Base-by-base conservation (phyloP, 345 rosid species). In the Aquilaria malaccensis region DNA sequence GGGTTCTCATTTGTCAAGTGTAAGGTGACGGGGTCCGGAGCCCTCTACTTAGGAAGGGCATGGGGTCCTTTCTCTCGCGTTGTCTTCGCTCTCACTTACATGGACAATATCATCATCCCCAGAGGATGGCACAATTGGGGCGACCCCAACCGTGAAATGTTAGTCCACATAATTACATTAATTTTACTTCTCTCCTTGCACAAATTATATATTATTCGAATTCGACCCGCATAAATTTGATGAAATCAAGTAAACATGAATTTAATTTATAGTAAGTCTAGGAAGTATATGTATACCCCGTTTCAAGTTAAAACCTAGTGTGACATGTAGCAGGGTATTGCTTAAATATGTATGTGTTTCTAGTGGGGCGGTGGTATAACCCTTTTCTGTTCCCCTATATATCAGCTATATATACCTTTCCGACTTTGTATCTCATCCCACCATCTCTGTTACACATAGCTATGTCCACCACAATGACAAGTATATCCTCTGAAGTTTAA, bases 111-210 rank as follows among this genome's bases (percentile, higher is more conserved):
- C 65, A 89, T 89, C 79, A 76, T 86, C 33, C 98, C 98, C 47
- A 85, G 68, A 74, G 98, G 97, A 60, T 93, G 98, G 98, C 77
- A 81, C 55, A 82, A 93, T 12, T 93, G 98, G 98, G 98, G 92
- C 1, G 98, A 93, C 73, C 95, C 95, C 2, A 71, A 64, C 30
- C 87, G 98, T 32, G 95, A 93, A 76, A 76, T 89, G 96, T 92
- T 37, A 37, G 43, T 37, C 43, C 7, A 5, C 7, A 37, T 37
- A 4, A 37, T 37, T 37, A 37, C 22, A 22, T 37, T 3, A 5
- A 37, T 37, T 4, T 37, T 9, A 4, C 43, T 37, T 37, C 43
- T 37, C 4, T 4, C 7, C 7, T 37, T 37, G 5, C 4, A 4
- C 43, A 37, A 37, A 37, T 37, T 22, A 22, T 22, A 22, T 22